These are phyloP conservation scores for Beauveria bassiana DNA, from an alignment of 2,329 filamentous ascomycete species.

Conservation along the genomic window DNA sequence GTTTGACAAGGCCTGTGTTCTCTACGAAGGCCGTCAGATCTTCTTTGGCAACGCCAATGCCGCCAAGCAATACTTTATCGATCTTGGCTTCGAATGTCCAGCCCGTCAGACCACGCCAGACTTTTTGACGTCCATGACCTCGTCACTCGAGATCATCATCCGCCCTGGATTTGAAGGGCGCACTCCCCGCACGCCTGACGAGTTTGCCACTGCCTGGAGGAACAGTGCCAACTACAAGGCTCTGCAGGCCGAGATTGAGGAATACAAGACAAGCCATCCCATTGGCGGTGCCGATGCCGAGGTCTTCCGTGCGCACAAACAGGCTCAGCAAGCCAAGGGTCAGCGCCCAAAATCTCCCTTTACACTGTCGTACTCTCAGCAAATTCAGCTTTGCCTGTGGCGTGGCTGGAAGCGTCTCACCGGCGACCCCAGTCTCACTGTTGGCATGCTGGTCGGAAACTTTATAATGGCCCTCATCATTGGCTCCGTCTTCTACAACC, in stretches of 20 bases:
- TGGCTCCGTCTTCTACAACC: slow-evolving; percentile 72
- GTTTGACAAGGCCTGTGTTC: slow-evolving; percentile 51
- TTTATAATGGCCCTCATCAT: slow-evolving; percentile 59
- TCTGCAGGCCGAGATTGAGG: slow-evolving; percentile 47
- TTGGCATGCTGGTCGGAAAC: slow-evolving; percentile 65
- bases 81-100: slow-evolving; percentile 60
- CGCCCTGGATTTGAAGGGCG: slow-evolving; percentile 48
- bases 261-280: slow-evolving; percentile 46
- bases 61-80: slow-evolving; percentile 58
- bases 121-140: slow-evolving; percentile 65
- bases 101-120: slow-evolving; percentile 61
- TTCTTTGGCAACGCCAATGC: slow-evolving; percentile 53
- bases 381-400: slow-evolving; percentile 71
- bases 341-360: slow-evolving; percentile 68
- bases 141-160: slow-evolving; percentile 46
- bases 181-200: slow-evolving; percentile 52
- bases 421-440: slow-evolving; percentile 68
- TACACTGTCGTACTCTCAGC: slow-evolving; percentile 69
- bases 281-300: slow-evolving; percentile 48
- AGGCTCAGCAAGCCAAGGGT: slow-evolving; percentile 46
- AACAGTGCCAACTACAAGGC: slow-evolving; percentile 42
- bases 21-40: slow-evolving; percentile 56
- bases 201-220: slow-evolving; percentile 53
- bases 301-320: slow-evolving; percentile 47
- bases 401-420: slow-evolving; percentile 71